These are phyloP conservation scores for Kodamaea kaohsiungensis DNA, from an alignment of 805 yeast genomes.

Conservation along the genomic window DNA sequence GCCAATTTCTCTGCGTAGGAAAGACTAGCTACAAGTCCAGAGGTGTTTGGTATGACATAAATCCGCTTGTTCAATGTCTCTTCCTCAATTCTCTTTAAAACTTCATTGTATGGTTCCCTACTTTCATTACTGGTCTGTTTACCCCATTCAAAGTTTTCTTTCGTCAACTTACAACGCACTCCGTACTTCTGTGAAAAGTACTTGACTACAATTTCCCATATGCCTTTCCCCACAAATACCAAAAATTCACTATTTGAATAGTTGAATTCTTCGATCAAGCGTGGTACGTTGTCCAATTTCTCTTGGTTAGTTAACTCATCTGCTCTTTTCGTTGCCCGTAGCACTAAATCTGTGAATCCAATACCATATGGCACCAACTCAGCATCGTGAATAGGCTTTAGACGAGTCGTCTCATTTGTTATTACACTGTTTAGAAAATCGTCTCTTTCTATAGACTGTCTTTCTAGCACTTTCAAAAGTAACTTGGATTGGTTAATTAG, in stretches of 20 bases:
- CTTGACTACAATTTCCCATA: constrained; percentile 62
- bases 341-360: constrained; percentile 73
- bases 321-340: constrained; percentile 61
- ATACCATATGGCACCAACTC: constrained; percentile 43
- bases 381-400: constrained; percentile 42
- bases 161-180: constrained; percentile 25
- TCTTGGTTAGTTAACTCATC: constrained; percentile 54
- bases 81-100: constrained; percentile 18
- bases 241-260: constrained; percentile 40
- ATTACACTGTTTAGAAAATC: constrained; percentile 15
- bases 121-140: constrained; percentile 18
- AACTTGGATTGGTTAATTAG: constrained; percentile 54
- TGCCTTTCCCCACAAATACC: constrained; percentile 71
- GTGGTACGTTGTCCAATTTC: constrained; percentile 54
- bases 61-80: constrained; percentile 26
- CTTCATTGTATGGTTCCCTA: not conserved
- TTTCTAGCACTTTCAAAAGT: constrained; percentile 22
- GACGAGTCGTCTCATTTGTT: constrained; percentile 14
- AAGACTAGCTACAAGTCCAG: constrained; percentile 64
- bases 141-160: constrained; percentile 56
- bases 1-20: constrained; percentile 44
- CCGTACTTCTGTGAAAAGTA: constrained; percentile 25
- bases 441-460: constrained; percentile 11
- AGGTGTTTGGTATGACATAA: constrained; percentile 70
- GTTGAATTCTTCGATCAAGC: constrained; percentile 48